Base-by-base conservation (phyloP, 2,329 filamentous ascomycete genomes). In the Oidium heveae region DNA sequence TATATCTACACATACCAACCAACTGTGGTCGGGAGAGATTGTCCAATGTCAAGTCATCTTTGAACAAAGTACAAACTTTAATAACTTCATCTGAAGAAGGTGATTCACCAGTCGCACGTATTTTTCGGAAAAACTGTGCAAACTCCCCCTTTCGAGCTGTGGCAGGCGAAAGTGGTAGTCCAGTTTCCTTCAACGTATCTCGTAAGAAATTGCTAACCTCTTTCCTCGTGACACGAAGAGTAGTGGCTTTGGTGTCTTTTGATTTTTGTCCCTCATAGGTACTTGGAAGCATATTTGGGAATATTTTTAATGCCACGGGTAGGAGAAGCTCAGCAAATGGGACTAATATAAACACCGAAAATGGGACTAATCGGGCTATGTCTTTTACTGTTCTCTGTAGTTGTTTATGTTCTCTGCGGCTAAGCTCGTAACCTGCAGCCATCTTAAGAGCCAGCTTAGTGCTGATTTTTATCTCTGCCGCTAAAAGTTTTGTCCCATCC, bases 61-160 rank as follows among this genome's bases (percentile, higher is more conserved):
- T 93, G 78, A 98, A 98, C 59, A 94, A 84, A 74, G 95, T 93
- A 79, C 91, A 96, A 59, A 98, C 89, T 70, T 91, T 94, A 73
- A 98, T 94, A 59, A 98, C 86, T 65, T 98, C 91, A 60, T 88
- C 77, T 54, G 80, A 77, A 4, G 85, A 91, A 0, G 91, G 91
- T 49, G 82, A 75, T 71, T 96, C 89, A 59, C 89, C 91, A 0
- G 89, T 95, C 18, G 86, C 80, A 54, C 91, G 76, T 58, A 96
- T 78, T 73, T 98, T 98, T 66, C 86, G 83, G 81, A 98, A 98
- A 71, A 98, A 98, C 63, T 89, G 86, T 57, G 83, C 76, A 63
- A 98, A 98, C 67, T 96, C 91, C 61, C 94, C 87, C 64, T 82
- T 88, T 66, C 91, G 87, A 16, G 89, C 82, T 54, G 83, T 94